Base-by-base conservation (phyloP, 768 basidiomycete genomes). In the Mycena crocata region DNA sequence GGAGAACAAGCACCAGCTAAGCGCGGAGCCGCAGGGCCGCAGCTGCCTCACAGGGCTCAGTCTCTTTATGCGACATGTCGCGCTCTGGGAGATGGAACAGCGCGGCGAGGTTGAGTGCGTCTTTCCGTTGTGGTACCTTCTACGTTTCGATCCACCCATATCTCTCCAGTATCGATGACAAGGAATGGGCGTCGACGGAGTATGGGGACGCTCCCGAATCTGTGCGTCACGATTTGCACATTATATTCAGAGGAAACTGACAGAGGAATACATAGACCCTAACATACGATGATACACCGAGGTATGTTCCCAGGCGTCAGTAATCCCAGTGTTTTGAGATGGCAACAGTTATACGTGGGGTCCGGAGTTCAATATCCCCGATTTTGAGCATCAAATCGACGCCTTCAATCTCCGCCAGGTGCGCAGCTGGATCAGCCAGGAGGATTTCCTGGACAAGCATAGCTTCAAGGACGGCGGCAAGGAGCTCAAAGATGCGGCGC, bases 21-120 rank as follows among this genome's bases (percentile, higher is more conserved):
- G 32, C 44, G 34, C 66, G 2, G 66, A 67, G 56, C 55, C 60
- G 2, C 61, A 46, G 34, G 49, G 57, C 7, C 26, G 50, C 7
- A 68, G 62, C 57, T 63, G 67, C 23, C 37, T 68, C 2, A 58
- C 44, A 0, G 62, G 66, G 1, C 63, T 68, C 42, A 48, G 34
- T 28, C 51, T 63, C 10, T 63, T 68, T 8, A 68, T 68, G 67
- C 56, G 62, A 3, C 67, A 68, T 26, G 57, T 63, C 0, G 62
- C 66, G 9, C 30, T 67, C 7, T 57, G 60, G 60, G 66, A 67
- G 23, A 39, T 62, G 46, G 66, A 51, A n/a, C 46, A 42, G 23
- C 24, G 12, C 7, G 60, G 55, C 3, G 55, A 57, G 24, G 7
- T 67, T 6, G 9, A 8, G 66, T 67, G 60, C 13, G 65, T 49